Conservation (phyloP, 495 filamentous ascomycete species). For the Penicillium turbatum region DNA sequence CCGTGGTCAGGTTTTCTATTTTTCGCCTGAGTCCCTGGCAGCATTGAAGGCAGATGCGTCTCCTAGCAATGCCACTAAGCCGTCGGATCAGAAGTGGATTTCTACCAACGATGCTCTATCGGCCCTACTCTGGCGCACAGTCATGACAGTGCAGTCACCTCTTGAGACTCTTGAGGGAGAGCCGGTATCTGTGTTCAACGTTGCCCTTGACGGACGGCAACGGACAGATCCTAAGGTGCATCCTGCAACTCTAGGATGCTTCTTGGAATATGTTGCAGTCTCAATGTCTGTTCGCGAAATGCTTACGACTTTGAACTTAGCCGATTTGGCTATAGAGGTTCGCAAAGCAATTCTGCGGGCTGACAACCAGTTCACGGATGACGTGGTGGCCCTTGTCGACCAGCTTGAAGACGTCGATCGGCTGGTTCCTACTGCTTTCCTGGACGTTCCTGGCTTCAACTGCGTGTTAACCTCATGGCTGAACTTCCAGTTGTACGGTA, state of each 20-base stretch:
- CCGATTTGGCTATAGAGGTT: conserved; percentile 28
- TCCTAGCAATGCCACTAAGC: conserved; percentile 24
- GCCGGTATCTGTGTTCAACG: conserved; percentile 29
- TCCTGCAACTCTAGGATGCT: conserved; percentile 30
- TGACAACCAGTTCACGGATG: conserved; percentile 20
- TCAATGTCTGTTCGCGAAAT: conserved; percentile 14
- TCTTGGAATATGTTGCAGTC: conserved; percentile 26
- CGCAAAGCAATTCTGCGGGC: conserved; percentile 29
- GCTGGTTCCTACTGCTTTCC: conserved; percentile 28
- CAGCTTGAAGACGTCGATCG: conserved; percentile 25
- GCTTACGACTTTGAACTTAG: conserved; percentile 13
- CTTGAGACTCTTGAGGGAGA: conserved; percentile 26
- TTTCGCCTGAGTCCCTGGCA: conserved; percentile 25
- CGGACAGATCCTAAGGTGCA: conserved; percentile 30
- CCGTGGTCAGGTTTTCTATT: conserved; percentile 29
- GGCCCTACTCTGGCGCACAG: conserved; percentile 38
- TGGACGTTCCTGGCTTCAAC: conserved; percentile 34
- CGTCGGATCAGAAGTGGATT: conserved; percentile 24
- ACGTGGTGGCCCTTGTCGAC: conserved; percentile 22
- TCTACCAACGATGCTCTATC: conserved; percentile 42
- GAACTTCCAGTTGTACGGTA: conserved; percentile 26
- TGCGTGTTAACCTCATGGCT: conserved; percentile 31
- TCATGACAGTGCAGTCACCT: conserved; percentile 32
- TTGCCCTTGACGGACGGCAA: conserved; percentile 30
- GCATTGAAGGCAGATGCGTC: conserved; percentile 32